phyloP scores from a whole-genome alignment of 306 rosid genomes.

The Canavalia ensiformis region DNA sequence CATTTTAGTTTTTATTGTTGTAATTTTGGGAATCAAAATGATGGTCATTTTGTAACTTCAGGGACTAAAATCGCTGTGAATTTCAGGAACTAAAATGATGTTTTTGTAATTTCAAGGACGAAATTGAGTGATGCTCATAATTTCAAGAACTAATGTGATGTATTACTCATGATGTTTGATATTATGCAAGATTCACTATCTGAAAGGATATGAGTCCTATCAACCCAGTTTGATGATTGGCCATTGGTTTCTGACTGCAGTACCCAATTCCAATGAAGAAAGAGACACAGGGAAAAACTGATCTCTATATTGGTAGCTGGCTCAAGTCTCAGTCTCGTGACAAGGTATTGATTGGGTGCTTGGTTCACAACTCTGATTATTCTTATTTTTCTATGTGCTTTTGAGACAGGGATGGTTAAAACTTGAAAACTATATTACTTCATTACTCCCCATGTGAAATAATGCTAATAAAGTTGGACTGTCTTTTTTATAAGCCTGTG shows the following conservation, averaged over 20 bases:
- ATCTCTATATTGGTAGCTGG: slow-evolving; percentile 84
- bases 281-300: slow-evolving; percentile 91
- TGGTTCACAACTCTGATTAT: slow-evolving; percentile 30
- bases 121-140: too few relatives aligned
- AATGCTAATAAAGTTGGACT: slow-evolving; percentile 9
- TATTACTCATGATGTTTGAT: too few relatives aligned
- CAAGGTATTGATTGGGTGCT: slow-evolving; percentile 62
- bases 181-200: slow-evolving; percentile 18
- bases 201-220: not conserved
- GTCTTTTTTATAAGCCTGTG: not conserved
- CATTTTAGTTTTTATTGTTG: too few relatives aligned
- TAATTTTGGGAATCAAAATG: too few relatives aligned
- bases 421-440: not conserved
- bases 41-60: too few relatives aligned
- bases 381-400: slow-evolving; percentile 8
- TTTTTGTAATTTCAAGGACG: too few relatives aligned
- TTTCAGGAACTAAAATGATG: too few relatives aligned
- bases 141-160: too few relatives aligned
- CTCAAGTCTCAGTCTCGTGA: slow-evolving; percentile 85
- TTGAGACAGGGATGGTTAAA: not conserved
- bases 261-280: slow-evolving; percentile 86
- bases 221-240: not conserved
- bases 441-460: slow-evolving; percentile 12
- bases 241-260: slow-evolving; percentile 55
- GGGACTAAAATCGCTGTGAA: too few relatives aligned